Evolutionary conservation across 2,329 filamentous ascomycete genomes (phyloP), one percentile per base, ranked within the genome.

Genomic region (Hymenoscyphus repandus): DNA sequence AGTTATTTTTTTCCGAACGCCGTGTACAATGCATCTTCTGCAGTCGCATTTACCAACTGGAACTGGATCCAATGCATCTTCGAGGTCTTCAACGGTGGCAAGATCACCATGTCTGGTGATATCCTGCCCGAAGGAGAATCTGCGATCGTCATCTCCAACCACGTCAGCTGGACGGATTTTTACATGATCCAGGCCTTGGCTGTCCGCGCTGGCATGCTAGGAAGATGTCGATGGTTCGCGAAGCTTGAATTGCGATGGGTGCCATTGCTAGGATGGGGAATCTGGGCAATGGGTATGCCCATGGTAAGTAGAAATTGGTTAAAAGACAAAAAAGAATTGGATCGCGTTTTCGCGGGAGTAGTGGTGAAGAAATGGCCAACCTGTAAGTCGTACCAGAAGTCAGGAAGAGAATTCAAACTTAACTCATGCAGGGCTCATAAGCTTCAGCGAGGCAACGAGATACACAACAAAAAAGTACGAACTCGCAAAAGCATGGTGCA

Each of bases 241-340:
- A 85, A 83, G 67, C 72, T 74, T 52, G 74, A 82, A 63, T 70
- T 85, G 51, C 73, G 73, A 53, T 72, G 73, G 67, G 76, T 84
- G 11, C 80, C 80, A 4, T 77, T 85, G 53, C 69, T 83, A 6
- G 80, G 80, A 15, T 83, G 80, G 80, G 81, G 79, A 1, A 69
- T 84, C 32, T 82, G 79, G 79, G 79, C 76, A 3, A 80, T 83
- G 72, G 78, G 79, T 2, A 82, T 84, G 78, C 80, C 80, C 6
- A 71, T 84, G 66, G 78, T 83, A 18, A 80, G 73, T 59, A 69
- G 80, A 47, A 76, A 78, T 48, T 84, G 81, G 80, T 72, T 74
- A 58, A 70, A 70, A 52, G 80, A 85, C 63, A 71, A 73, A 60
- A 65, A 63, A 13, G 79, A 83, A 66, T 70, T 85, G 57, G 72